Conservation (phyloP, 148 eudicot genomes). For the Mesembryanthemum crystallinum region DNA sequence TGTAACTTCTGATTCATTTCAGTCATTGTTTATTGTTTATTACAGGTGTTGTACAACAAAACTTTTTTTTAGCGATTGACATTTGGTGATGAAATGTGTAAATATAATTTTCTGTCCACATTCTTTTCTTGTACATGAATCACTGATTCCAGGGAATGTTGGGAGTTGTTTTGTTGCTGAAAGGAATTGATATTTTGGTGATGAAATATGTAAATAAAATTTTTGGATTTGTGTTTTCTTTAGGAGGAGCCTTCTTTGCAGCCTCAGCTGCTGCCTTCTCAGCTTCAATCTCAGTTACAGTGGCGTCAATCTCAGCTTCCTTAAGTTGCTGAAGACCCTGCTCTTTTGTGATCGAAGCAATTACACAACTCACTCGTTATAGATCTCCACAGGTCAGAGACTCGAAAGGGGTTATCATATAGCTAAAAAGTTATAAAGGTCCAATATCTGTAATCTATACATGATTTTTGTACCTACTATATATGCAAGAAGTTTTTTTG, state of each 20-base stretch:
- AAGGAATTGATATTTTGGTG: too few relatives aligned
- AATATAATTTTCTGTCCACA: background rate
- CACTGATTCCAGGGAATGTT: background rate
- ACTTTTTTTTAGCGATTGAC: background rate
- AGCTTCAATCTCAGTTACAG: constrained; percentile 93
- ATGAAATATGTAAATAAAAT: too few relatives aligned
- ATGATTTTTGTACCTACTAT: too few relatives aligned
- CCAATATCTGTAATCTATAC: too few relatives aligned
- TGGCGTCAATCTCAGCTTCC: too few relatives aligned
- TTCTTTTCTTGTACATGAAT: background rate
- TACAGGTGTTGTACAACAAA: constrained; percentile 17
- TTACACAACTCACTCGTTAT: too few relatives aligned
- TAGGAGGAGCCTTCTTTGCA: constrained; percentile 75
- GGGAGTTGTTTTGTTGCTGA: constrained; percentile 7
- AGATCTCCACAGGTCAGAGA: too few relatives aligned
- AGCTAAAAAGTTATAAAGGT: too few relatives aligned
- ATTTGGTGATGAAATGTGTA: constrained; percentile 12
- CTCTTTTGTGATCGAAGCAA: too few relatives aligned
- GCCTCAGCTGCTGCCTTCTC: constrained; percentile 85
- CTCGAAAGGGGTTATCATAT: too few relatives aligned
- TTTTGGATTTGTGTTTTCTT: constrained; percentile 34
- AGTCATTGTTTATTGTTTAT: background rate
- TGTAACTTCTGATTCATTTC: background rate
- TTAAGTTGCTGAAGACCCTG: too few relatives aligned
- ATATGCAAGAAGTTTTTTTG: too few relatives aligned